A percentile compares a stretch with the other conserved stretches of the same genome.
These are phyloP conservation scores for Entelexis paramagnoliae DNA, from an alignment of 1,139 yeast genomes.

Conservation along the genomic window DNA sequence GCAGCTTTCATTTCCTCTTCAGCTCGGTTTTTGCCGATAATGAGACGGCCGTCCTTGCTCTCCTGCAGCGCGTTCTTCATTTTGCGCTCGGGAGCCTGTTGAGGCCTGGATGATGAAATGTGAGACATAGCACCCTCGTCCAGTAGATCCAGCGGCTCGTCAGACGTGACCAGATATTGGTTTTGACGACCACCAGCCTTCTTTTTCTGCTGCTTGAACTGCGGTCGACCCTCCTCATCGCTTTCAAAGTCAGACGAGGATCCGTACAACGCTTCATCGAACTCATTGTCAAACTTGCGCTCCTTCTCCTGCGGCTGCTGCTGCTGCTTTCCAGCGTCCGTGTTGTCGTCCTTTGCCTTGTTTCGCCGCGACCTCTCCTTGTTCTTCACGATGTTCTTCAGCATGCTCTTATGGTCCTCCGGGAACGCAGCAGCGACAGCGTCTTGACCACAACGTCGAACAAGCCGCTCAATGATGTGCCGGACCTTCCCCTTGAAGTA, in stretches of 20 bases:
- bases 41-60: constrained; percentile 33
- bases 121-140: constrained; percentile 78
- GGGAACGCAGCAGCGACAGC: constrained; percentile 73
- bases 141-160: constrained; percentile 78
- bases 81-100: constrained; percentile 34
- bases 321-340: constrained; percentile 26
- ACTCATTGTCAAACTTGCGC: constrained; percentile 60
- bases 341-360: constrained; percentile 32
- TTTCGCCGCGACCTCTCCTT: constrained; percentile 76
- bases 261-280: constrained; percentile 63
- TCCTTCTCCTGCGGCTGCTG: constrained; percentile 27
- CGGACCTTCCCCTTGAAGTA: constrained; percentile 88
- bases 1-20: constrained; percentile 27
- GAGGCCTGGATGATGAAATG: constrained; percentile 77
- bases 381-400: constrained; percentile 74
- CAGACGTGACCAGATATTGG: constrained; percentile 55
- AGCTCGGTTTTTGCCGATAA: constrained; percentile 29
- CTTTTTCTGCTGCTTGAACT: constrained; percentile 30
- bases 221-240: constrained; percentile 28
- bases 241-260: constrained; percentile 33
- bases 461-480: constrained; percentile 81
- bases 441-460: constrained; percentile 82
- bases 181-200: constrained; percentile 27
- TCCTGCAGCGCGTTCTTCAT: constrained; percentile 40
- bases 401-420: constrained; percentile 71